Conservation (phyloP, 306 rosid species). For the Cucurbita maxima region DNA sequence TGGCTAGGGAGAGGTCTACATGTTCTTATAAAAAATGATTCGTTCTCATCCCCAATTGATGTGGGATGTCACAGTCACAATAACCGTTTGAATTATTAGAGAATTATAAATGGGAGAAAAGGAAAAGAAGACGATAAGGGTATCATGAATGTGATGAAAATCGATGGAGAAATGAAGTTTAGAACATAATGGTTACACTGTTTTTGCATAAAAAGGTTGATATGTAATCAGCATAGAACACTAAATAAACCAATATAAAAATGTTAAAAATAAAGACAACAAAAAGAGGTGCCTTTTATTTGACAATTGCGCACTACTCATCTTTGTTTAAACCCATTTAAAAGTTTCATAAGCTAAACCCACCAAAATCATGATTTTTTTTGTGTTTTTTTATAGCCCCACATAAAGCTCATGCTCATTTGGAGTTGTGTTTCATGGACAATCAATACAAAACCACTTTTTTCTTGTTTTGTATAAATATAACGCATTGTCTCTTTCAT, state of each 20-base stretch:
- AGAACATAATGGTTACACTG: neutral
- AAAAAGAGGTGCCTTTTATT: neutral
- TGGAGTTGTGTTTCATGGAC: neutral
- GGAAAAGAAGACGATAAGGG: neutral
- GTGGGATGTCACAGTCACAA: too few species aligned
- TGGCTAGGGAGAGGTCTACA: too few species aligned
- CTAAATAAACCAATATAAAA: neutral
- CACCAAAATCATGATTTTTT: neutral
- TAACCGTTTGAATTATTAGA: too few species aligned
- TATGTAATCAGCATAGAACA: neutral
- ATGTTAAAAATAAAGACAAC: neutral
- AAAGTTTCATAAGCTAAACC: neutral
- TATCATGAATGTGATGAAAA: neutral
- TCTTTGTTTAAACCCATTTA: neutral
- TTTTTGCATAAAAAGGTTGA: neutral
- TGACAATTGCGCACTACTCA: neutral
- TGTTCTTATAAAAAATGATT: too few species aligned
- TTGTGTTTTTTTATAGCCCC: neutral
- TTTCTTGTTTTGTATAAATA: neutral
- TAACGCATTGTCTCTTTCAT: neutral
- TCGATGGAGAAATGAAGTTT: neutral
- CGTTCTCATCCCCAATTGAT: too few species aligned
- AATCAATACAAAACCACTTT: neutral
- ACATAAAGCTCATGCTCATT: conserved; percentile 4
- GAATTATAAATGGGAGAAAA: neutral